Conservation (phyloP, 768 basidiomycete genomes). For the Phlebiopsis flavidoalba region DNA sequence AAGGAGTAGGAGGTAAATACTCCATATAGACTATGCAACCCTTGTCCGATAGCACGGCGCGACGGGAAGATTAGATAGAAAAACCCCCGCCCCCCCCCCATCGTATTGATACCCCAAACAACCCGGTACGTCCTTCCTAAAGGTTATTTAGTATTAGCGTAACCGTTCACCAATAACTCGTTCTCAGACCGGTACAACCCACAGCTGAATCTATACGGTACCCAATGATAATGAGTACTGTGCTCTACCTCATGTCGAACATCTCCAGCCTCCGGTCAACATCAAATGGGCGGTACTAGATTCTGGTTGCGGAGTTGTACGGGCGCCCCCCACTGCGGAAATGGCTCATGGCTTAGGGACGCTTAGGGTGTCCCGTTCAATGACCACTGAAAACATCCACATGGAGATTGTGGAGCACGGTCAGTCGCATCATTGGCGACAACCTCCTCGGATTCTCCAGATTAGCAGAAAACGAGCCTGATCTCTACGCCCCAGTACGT, state of each 20-base stretch:
- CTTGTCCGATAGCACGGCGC: constrained; percentile 13
- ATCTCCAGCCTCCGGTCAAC: constrained; percentile 36
- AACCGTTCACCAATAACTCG: constrained; percentile 26
- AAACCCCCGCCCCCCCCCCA: too few relatives aligned
- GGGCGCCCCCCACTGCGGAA: neutral
- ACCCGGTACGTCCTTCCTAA: constrained; percentile 26
- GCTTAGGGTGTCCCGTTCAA: constrained; percentile 58
- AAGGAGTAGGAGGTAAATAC: constrained; percentile 54
- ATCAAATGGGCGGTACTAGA: constrained; percentile 51
- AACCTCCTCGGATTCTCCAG: constrained; percentile 63
- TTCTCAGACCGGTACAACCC: constrained; percentile 49
- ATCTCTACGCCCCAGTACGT: constrained; percentile 49
- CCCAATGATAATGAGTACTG: too few relatives aligned
- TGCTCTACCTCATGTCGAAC: constrained; percentile 46
- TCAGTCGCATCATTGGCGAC: constrained; percentile 57
- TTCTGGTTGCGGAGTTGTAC: constrained; percentile 24
- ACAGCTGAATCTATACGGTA: constrained; percentile 42
- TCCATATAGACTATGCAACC: constrained; percentile 43
- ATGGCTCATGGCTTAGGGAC: neutral
- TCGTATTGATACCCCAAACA: constrained; percentile 25
- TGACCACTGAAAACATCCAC: constrained; percentile 47
- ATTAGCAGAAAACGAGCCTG: constrained; percentile 79
- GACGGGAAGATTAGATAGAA: constrained; percentile 16
- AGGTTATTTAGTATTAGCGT: too few relatives aligned
- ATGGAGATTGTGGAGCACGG: constrained; percentile 52